phyloP scores from a whole-genome alignment of 371 early-diverging fungal species.

The Mortierella sp. region DNA sequence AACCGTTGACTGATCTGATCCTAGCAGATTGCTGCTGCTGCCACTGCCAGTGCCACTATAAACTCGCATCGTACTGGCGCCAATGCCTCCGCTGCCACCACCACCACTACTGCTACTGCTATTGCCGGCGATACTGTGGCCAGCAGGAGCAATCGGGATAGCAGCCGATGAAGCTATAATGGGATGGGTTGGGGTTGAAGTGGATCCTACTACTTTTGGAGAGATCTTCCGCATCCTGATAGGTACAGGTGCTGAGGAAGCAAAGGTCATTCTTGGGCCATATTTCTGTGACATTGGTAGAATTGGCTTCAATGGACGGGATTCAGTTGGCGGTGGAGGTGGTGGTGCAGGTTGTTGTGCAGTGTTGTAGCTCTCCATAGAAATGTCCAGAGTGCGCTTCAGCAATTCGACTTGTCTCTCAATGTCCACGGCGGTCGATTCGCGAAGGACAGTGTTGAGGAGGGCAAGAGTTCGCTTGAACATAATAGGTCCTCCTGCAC shows the following conservation, averaged over 20 bases:
- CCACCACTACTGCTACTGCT: neutral
- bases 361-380: conserved; percentile 19
- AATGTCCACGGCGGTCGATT: conserved; percentile 42
- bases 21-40: neutral
- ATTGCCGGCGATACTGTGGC: no score
- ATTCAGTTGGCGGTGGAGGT: conserved; percentile 29
- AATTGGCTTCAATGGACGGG: conserved; percentile 31
- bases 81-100: neutral
- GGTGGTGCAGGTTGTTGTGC: conserved; percentile 2
- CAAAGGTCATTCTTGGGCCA: conserved; percentile 25
- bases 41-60: neutral
- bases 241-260: conserved; percentile 17
- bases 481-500: conserved; percentile 39
- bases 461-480: conserved; percentile 48
- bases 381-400: conserved; percentile 26
- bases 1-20: neutral
- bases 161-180: neutral
- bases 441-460: conserved; percentile 38
- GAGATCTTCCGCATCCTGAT: conserved; percentile 45
- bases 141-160: neutral
- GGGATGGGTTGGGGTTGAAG: conserved; percentile 2
- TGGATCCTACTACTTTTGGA: conserved; percentile 18
- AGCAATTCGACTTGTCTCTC: conserved; percentile 42
- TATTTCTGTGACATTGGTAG: conserved; percentile 49
- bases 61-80: neutral